Evolutionary conservation across 768 basidiomycete genomes (phyloP), one percentile per base, ranked within the genome.

Genomic region (Auricularia heimuer): DNA sequence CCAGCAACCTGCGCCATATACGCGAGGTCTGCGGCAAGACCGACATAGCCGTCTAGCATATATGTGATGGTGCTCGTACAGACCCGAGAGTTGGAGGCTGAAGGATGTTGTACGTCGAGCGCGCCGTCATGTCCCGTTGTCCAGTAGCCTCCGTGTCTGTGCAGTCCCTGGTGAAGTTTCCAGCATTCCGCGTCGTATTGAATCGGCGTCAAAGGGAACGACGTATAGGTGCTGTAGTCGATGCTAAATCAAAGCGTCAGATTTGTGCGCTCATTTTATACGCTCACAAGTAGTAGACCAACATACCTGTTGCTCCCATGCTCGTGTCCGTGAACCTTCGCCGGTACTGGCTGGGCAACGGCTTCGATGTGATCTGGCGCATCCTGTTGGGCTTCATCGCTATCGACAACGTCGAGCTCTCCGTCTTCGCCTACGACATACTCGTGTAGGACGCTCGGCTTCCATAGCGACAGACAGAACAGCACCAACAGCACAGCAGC

Each of bases 41-140:
- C 88, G 12, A 85, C 84, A 62, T 80, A 75, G 2, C 87, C 87
- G 69, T 86, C 85, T 61, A 89, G 74, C 82, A 87, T 80, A 69
- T 90, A 90, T 2, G 87, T 89, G 68, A 89, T 82, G 0, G 85
- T 86, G 66, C 80, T 85, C n/a, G 72, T 75, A 74, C 88, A 89
- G 10, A 72, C 66, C n/a, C 60, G 64, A 16, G 68, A 51, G 12
- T 69, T 64, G n/a, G 67, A 68, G 61, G 71, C 65, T 64, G 72
- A 70, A 47, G 71, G 71, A 62, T 77, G 75, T 2, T 66, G 37
- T 14, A 75, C 75, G 47, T 79, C 78, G 54, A 69, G 67, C 3
- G 69, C 60, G 11, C 72, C 74, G 39, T 64, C 65, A 66, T 62
- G 47, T 7, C 35, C 37, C 34, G 73, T 69, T 12, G 69, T 45